These are phyloP conservation scores for Catharanthus roseus DNA, from an alignment of 257 asterid species.

Conservation along the genomic window DNA sequence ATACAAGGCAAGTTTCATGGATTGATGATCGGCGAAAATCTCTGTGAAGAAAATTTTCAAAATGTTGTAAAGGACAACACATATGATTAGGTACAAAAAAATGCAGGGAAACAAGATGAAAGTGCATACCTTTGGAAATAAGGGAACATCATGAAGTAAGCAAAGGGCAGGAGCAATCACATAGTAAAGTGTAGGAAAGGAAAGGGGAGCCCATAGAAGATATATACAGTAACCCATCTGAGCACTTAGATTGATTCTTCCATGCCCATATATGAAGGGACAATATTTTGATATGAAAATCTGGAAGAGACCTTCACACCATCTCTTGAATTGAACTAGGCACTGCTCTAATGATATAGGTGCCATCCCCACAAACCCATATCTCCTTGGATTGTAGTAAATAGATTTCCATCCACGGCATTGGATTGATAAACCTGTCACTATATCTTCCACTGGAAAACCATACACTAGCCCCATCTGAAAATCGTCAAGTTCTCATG, in stretches of 20 bases:
- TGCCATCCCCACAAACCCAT: conserved; percentile 59
- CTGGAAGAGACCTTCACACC: conserved; percentile 79
- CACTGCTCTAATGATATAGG: conserved; percentile 52
- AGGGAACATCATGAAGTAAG: conserved; percentile 38
- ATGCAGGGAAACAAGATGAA: neutral
- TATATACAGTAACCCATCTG: conserved; percentile 67
- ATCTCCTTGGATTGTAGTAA: conserved; percentile 51
- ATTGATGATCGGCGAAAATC: too few species aligned
- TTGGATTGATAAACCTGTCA: conserved; percentile 75
- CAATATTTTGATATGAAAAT: conserved; percentile 66
- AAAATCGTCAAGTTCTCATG: conserved; percentile 1
- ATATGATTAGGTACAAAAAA: neutral
- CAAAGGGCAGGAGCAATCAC: conserved; percentile 36
- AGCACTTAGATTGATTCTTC: conserved; percentile 48
- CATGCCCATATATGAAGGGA: conserved; percentile 53
- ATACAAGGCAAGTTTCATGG: neutral
- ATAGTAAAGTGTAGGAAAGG: conserved; percentile 49
- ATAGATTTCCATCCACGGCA: conserved; percentile 87
- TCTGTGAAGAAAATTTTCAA: too few species aligned
- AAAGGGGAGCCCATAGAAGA: conserved; percentile 56
- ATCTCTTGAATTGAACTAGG: conserved; percentile 70
- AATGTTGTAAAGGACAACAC: too few species aligned
- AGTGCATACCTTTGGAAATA: conserved; percentile 50
- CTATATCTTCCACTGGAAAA: conserved; percentile 69
- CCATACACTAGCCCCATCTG: conserved; percentile 89